phyloP scores from a whole-genome alignment of 805 yeast genomes.

The Teunomyces pallodes region DNA sequence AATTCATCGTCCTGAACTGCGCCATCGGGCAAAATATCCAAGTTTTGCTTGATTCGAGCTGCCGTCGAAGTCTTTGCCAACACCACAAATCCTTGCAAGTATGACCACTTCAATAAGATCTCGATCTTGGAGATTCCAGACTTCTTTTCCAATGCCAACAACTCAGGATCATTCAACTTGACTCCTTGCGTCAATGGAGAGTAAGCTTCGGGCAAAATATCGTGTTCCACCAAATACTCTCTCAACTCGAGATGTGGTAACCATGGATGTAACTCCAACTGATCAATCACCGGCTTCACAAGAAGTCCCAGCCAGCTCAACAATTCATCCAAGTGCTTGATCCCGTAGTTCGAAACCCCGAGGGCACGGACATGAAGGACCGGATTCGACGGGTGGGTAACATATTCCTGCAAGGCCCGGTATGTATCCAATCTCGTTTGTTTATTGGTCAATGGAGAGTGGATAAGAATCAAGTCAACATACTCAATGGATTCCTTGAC shows the following conservation, averaged over 20 bases:
- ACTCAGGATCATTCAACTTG: slow-evolving; percentile 53
- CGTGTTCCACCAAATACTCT: slow-evolving; percentile 53
- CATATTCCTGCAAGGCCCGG: slow-evolving; percentile 73
- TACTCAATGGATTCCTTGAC: slow-evolving; percentile 33
- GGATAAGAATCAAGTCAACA: slow-evolving; percentile 44
- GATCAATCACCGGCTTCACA: slow-evolving; percentile 64
- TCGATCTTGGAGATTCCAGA: slow-evolving; percentile 56
- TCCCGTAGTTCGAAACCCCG: slow-evolving; percentile 78
- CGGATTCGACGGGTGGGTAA: slow-evolving; percentile 34
- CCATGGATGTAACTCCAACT: slow-evolving; percentile 86
- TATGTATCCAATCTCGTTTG: slow-evolving; percentile 58
- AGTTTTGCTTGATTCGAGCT: slow-evolving; percentile 52
- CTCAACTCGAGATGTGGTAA: slow-evolving; percentile 64
- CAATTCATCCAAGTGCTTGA: slow-evolving; percentile 57
- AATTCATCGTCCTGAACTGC: slow-evolving; percentile 18
- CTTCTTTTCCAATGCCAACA: slow-evolving; percentile 48
- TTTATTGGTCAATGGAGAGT: slow-evolving; percentile 48
- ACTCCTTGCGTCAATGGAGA: slow-evolving; percentile 73
- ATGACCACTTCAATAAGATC: slow-evolving; percentile 69
- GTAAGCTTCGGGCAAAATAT: slow-evolving; percentile 67
- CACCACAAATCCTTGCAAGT: slow-evolving; percentile 53
- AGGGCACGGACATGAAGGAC: slow-evolving; percentile 52
- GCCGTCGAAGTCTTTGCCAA: slow-evolving; percentile 48
- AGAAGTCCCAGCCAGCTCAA: slow-evolving; percentile 46
- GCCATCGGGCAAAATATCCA: slow-evolving; percentile 46